A percentile compares a stretch with the other conserved stretches of the same genome.
These are phyloP conservation scores for Claviceps lovelessii DNA, from an alignment of 2,329 filamentous ascomycete genomes.

Conservation along the genomic window DNA sequence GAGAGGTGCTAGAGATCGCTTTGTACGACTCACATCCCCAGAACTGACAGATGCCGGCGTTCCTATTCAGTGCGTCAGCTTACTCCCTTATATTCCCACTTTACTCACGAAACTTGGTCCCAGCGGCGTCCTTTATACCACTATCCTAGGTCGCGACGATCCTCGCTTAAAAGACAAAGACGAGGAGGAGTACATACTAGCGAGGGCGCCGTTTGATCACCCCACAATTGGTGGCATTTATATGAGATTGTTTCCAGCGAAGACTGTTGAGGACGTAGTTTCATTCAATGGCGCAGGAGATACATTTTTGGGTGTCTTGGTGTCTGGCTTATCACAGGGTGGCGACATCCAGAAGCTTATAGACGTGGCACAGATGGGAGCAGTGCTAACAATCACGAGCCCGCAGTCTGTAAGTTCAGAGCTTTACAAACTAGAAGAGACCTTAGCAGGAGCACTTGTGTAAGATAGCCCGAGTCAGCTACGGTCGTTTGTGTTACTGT, in stretches of 20 bases:
- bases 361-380: slow-evolving; percentile 68
- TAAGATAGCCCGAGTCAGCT: not conserved
- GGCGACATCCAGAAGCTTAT: slow-evolving; percentile 48
- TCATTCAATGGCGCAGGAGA: slow-evolving; percentile 94
- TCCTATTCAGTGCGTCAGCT: slow-evolving; percentile 67
- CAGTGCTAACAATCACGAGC: slow-evolving; percentile 64
- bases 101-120: slow-evolving; percentile 73
- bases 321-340: slow-evolving; percentile 59
- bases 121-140: slow-evolving; percentile 61
- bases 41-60: slow-evolving; percentile 65
- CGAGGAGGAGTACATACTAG: slow-evolving; percentile 56
- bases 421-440: slow-evolving; percentile 30
- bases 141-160: slow-evolving; percentile 54
- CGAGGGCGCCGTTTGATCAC: slow-evolving; percentile 40
- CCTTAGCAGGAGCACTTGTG: slow-evolving; percentile 16
- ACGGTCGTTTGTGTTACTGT: no score
- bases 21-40: slow-evolving; percentile 51
- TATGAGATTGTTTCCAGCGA: slow-evolving; percentile 57
- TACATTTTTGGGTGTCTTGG: slow-evolving; percentile 72
- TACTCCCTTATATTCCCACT: slow-evolving; percentile 77
- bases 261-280: slow-evolving; percentile 55
- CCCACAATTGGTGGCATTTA: slow-evolving; percentile 61
- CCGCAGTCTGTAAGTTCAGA: slow-evolving; percentile 54
- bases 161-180: slow-evolving; percentile 47
- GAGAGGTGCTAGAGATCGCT: slow-evolving; percentile 54